Conservation (phyloP, 2,329 filamentous ascomycete species). For the Claviceps arundinis region DNA sequence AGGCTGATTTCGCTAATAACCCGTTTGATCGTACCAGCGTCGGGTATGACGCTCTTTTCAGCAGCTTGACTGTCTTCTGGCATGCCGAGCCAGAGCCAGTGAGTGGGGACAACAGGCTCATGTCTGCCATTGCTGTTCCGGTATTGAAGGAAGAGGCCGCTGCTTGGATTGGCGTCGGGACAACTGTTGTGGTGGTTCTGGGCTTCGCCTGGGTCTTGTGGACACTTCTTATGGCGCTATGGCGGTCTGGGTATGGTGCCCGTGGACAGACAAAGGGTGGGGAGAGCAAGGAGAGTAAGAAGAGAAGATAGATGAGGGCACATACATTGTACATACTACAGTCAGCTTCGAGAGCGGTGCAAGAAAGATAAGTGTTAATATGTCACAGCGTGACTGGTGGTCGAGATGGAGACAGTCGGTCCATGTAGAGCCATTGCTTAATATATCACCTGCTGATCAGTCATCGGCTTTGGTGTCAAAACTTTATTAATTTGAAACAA, state of each 20-base stretch:
- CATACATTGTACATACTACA: too few relatives aligned
- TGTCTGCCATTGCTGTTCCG: constrained; percentile 47
- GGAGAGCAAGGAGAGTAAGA: constrained; percentile 1
- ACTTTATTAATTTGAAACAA: too few relatives aligned
- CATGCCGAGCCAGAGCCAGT: constrained; percentile 47
- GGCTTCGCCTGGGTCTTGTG: constrained; percentile 60
- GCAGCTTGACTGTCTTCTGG: constrained; percentile 67
- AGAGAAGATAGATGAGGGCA: not conserved
- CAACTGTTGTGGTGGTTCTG: constrained; percentile 42
- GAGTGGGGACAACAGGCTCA: constrained; percentile 24
- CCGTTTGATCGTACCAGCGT: constrained; percentile 77
- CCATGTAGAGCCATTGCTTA: too few relatives aligned
- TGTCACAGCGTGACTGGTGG: too few relatives aligned
- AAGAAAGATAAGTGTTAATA: not conserved
- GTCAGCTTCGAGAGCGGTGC: not conserved
- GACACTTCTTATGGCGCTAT: constrained; percentile 29
- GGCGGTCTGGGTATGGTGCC: constrained; percentile 1
- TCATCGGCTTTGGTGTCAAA: too few relatives aligned
- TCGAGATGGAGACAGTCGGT: too few relatives aligned
- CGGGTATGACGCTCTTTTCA: constrained; percentile 78
- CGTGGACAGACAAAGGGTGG: not conserved
- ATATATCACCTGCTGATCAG: too few relatives aligned
- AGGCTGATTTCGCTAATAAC: constrained; percentile 55
- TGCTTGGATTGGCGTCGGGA: constrained; percentile 38
- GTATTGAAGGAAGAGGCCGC: constrained; percentile 45